phyloP scores from a whole-genome alignment of 805 yeast genomes.

The Kodamaea fukazawae region DNA sequence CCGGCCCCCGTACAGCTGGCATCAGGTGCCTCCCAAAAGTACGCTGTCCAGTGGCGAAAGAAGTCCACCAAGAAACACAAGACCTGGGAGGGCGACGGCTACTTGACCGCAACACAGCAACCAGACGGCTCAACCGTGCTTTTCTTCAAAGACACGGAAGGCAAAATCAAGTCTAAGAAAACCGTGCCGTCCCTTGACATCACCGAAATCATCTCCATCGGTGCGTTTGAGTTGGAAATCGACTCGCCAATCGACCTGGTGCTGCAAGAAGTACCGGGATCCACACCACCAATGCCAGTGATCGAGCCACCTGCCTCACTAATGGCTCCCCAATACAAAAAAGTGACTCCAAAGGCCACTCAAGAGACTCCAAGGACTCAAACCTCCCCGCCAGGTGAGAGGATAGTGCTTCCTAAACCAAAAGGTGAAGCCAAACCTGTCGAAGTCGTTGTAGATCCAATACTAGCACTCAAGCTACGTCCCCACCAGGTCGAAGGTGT shows the following conservation, averaged over 20 bases:
- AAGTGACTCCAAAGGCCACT: not conserved
- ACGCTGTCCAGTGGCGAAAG: slow-evolving; percentile 63
- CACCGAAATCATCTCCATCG: slow-evolving; percentile 43
- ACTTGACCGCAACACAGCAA: slow-evolving; percentile 32
- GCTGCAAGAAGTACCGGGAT: not conserved
- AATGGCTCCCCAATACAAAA: no score
- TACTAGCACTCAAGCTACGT: slow-evolving; percentile 52
- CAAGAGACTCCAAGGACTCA: not conserved
- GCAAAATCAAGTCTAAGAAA: slow-evolving; percentile 10
- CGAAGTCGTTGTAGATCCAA: slow-evolving; percentile 43
- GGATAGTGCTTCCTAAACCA: not conserved
- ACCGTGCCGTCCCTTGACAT: slow-evolving; percentile 10
- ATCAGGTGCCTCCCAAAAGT: slow-evolving; percentile 2
- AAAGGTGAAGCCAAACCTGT: not conserved
- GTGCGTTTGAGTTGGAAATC: slow-evolving; percentile 60
- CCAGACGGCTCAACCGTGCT: slow-evolving; percentile 2
- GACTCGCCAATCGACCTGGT: slow-evolving; percentile 42
- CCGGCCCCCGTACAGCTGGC: not conserved
- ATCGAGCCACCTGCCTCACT: no score
- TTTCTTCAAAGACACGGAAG: slow-evolving; percentile 11
- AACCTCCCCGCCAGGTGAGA: not conserved
- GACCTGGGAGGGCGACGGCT: slow-evolving; percentile 95
- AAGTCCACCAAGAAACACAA: slow-evolving; percentile 74
- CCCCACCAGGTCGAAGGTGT: slow-evolving; percentile 89
- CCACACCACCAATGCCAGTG: no score